Evolutionary conservation across 306 rosid genomes (phyloP).

Genomic region (Benincasa hispida): DNA sequence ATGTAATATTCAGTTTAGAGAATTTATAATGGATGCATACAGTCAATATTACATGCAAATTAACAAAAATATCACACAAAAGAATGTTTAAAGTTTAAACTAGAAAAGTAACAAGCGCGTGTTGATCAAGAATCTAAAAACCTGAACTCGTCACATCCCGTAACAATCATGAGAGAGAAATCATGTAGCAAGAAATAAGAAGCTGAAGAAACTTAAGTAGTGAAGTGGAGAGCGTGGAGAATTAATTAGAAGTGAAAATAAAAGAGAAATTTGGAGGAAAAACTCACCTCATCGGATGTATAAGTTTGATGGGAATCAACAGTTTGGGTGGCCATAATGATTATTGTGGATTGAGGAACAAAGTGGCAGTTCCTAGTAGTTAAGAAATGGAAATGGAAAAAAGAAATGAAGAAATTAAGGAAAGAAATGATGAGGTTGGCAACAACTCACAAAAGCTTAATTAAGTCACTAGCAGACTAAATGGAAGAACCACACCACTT

Average conservation of each 20-base stretch:
- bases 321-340: constrained; percentile 17
- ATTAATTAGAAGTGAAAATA: neutral
- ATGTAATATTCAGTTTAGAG: neutral
- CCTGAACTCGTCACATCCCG: neutral
- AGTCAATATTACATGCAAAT: neutral
- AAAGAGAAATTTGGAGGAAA: neutral
- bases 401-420: constrained; percentile 4
- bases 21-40: neutral
- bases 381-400: neutral
- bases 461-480: neutral
- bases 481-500: constrained; percentile 1
- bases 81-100: neutral
- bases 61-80: neutral
- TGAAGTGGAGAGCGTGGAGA: neutral
- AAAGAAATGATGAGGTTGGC: constrained; percentile 8
- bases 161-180: neutral
- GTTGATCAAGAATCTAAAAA: neutral
- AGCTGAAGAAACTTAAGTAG: neutral
- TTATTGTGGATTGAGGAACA: constrained; percentile 5
- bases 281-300: constrained; percentile 10
- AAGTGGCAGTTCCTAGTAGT: neutral
- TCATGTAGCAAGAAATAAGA: neutral
- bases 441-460: constrained; percentile 4
- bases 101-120: neutral
- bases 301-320: constrained; percentile 6